phyloP scores from a whole-genome alignment of 2,329 filamentous ascomycete genomes.

The Penicillium sclerotiorum region DNA sequence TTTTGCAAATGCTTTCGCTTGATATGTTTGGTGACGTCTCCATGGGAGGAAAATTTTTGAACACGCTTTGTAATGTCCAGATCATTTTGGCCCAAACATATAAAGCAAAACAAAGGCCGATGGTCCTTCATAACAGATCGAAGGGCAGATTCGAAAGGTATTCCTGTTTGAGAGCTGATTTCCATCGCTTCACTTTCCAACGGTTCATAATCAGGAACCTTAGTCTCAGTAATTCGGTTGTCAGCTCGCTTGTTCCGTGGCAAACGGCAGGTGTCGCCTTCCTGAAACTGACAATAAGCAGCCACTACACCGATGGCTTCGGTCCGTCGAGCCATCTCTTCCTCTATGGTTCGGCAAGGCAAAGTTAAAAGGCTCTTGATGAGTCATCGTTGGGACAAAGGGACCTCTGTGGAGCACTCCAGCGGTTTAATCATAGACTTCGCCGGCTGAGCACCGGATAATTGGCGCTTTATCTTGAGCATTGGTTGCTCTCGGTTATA shows the following conservation, averaged over 20 bases:
- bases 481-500: constrained; percentile 24
- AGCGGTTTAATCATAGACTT: constrained; percentile 19
- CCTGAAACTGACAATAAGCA: constrained; percentile 26
- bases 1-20: constrained; percentile 6
- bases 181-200: background rate
- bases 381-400: constrained; percentile 26
- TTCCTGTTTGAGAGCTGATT: constrained; percentile 1
- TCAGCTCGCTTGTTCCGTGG: constrained; percentile 9
- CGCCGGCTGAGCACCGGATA: constrained; percentile 18
- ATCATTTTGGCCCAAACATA: constrained; percentile 2
- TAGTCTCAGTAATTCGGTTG: background rate
- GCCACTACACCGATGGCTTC: constrained; percentile 30
- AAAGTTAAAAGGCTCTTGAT: constrained; percentile 30
- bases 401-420: constrained; percentile 22
- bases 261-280: constrained; percentile 13
- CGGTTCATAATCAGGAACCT: background rate
- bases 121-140: constrained; percentile 5
- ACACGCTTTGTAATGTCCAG: constrained; percentile 2
- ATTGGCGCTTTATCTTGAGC: constrained; percentile 21
- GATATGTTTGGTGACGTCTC: constrained; percentile 4
- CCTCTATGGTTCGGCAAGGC: constrained; percentile 23
- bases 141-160: constrained; percentile 3
- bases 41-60: constrained; percentile 13
- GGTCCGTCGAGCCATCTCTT: constrained; percentile 26
- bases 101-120: constrained; percentile 5